phyloP scores from a whole-genome alignment of 2,329 filamentous ascomycete species.

The Lachnellula occidentalis region DNA sequence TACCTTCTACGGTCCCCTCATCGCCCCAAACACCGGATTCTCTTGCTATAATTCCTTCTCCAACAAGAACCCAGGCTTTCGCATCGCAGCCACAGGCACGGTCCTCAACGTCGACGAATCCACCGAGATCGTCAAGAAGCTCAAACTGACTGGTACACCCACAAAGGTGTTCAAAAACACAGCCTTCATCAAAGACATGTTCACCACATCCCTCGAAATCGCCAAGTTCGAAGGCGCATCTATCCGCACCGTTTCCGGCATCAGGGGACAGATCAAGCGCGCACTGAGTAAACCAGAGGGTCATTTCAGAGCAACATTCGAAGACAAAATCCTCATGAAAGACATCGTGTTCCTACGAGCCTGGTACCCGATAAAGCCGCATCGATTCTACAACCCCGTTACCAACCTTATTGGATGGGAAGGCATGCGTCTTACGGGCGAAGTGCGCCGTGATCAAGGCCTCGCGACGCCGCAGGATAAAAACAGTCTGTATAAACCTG shows the following conservation, averaged over 20 bases:
- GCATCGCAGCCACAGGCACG: constrained; percentile 89
- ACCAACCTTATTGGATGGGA: constrained; percentile 89
- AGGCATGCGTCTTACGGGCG: constrained; percentile 88
- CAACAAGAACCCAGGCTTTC: constrained; percentile 79
- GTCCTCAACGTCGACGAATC: constrained; percentile 92
- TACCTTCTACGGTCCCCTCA: constrained; percentile 90
- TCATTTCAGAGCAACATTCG: constrained; percentile 93
- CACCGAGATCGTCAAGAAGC: constrained; percentile 97
- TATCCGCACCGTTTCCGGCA: constrained; percentile 92
- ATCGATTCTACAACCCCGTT: constrained; percentile 94
- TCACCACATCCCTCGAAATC: constrained; percentile 85
- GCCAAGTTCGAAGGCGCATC: constrained; percentile 97
- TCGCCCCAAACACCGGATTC: constrained; percentile 94
- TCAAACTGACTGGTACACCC: constrained; percentile 88
- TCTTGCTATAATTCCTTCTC: constrained; percentile 88
- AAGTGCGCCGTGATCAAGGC: constrained; percentile 73
- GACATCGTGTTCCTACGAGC: constrained; percentile 95
- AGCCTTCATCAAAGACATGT: constrained; percentile 98
- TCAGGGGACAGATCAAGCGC: constrained; percentile 95
- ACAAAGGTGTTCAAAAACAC: constrained; percentile 99
- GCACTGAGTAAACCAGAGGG: constrained; percentile 90
- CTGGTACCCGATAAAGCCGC: constrained; percentile 94
- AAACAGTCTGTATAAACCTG: constrained; percentile 76
- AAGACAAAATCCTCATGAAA: constrained; percentile 95
- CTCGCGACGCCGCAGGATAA: constrained; percentile 73